Percentiles rank a stretch among this genome's conserved stretches.
These are phyloP conservation scores for Aspergillus aculeatinus DNA, from an alignment of 2,329 filamentous ascomycete genomes.

Conservation along the genomic window DNA sequence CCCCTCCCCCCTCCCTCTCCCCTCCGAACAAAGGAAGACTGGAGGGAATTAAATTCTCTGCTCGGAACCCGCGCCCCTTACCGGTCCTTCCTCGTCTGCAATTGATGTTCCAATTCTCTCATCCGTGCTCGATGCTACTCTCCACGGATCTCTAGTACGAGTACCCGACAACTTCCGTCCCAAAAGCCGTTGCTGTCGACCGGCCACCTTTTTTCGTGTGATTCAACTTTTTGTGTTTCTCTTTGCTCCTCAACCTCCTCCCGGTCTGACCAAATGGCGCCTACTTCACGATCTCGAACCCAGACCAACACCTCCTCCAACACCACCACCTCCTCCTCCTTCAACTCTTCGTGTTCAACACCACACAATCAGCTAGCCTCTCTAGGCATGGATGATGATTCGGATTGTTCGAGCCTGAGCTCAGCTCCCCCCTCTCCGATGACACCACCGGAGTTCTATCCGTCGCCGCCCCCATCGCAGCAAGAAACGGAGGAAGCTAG, in stretches of 20 bases:
- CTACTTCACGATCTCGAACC: slow-evolving; percentile 5
- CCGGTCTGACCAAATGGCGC: slow-evolving; percentile 15
- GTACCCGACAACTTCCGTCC: slow-evolving; percentile 8
- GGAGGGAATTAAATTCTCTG: slow-evolving; percentile 3
- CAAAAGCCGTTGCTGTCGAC: slow-evolving; percentile 4
- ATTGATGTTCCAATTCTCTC: slow-evolving; percentile 15
- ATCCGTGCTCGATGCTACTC: slow-evolving; percentile 16
- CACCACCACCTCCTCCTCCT: slow-evolving; percentile 3
- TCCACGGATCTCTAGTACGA: slow-evolving; percentile 12
- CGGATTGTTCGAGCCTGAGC: slow-evolving; percentile 43
- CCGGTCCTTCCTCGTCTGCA: slow-evolving; percentile 9
- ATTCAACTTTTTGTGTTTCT: slow-evolving; percentile 12
- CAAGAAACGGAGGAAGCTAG: slow-evolving; percentile 38
- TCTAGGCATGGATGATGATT: slow-evolving; percentile 30
- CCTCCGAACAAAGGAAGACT: slow-evolving; percentile 11
- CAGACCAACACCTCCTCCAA: slow-evolving; percentile 7
- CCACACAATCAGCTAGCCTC: slow-evolving; percentile 12
- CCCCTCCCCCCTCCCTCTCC: not conserved
- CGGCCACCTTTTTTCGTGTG: slow-evolving; percentile 3
- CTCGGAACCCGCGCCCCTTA: not conserved
- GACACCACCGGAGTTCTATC: slow-evolving; percentile 40
- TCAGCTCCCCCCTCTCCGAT: slow-evolving; percentile 42
- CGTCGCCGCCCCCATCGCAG: slow-evolving; percentile 47
- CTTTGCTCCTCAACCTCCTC: slow-evolving; percentile 9
- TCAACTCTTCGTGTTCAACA: slow-evolving; percentile 13